These are phyloP conservation scores for Oryza rufipogon DNA, from an alignment of 176 grass and related monocot species.

Conservation along the genomic window DNA sequence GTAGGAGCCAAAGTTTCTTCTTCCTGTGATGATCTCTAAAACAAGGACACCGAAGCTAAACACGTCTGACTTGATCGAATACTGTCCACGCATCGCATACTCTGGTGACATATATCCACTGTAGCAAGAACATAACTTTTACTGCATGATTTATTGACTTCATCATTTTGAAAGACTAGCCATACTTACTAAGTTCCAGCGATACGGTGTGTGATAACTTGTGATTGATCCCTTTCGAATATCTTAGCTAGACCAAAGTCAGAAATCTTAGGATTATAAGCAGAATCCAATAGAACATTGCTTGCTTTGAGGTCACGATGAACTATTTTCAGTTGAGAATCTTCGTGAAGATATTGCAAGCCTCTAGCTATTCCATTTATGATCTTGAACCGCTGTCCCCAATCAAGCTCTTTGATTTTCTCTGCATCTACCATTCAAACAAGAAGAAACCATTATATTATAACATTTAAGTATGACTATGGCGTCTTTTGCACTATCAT, in stretches of 20 bases:
- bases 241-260: conserved; percentile 56
- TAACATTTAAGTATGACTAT: too few species aligned
- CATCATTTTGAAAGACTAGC: background rate
- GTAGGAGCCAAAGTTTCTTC: background rate
- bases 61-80: conserved; percentile 12
- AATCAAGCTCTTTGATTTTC: conserved; percentile 25
- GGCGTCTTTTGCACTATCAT: too few species aligned
- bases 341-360: conserved; percentile 60
- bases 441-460: background rate
- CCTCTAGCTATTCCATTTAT: conserved; percentile 54
- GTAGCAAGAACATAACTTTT: background rate
- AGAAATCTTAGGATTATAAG: conserved; percentile 55
- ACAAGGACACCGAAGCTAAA: background rate
- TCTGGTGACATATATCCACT: background rate
- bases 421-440: conserved; percentile 15
- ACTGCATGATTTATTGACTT: background rate
- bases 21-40: conserved; percentile 16
- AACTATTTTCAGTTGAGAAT: conserved; percentile 50
- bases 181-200: conserved; percentile 56
- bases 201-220: conserved; percentile 38
- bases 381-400: conserved; percentile 27
- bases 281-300: background rate
- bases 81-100: conserved; percentile 44
- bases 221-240: conserved; percentile 42
- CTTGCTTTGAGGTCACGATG: background rate